These are phyloP conservation scores for Endoconidiophora laricicola DNA, from an alignment of 2,329 filamentous ascomycete species.

Conservation along the genomic window DNA sequence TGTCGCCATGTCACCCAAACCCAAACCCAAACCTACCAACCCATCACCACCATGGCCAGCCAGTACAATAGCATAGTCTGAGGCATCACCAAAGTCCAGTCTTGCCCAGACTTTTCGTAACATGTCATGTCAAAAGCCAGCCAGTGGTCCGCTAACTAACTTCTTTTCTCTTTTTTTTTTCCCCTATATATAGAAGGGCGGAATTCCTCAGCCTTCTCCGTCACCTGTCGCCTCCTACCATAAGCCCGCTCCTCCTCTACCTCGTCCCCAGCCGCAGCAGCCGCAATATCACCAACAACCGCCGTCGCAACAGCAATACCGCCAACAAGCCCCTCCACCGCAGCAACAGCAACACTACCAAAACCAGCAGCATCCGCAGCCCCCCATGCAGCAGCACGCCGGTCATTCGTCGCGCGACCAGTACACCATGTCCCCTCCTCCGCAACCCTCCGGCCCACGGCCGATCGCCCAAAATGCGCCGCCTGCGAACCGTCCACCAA, in stretches of 20 bases:
- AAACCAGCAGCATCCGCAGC: slow-evolving; percentile 9
- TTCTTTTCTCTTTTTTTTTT: background rate
- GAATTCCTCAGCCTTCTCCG: slow-evolving; percentile 12
- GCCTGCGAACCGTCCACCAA: slow-evolving; percentile 44
- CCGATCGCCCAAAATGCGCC: slow-evolving; percentile 32
- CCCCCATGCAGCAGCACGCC: slow-evolving; percentile 7
- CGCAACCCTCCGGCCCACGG: slow-evolving; percentile 26
- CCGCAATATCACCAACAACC: slow-evolving; percentile 3
- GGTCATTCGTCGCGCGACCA: slow-evolving; percentile 16
- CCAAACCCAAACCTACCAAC: no score
- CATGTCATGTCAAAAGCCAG: background rate
- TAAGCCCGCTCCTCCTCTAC: slow-evolving; percentile 22
- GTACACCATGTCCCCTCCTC: slow-evolving; percentile 35
- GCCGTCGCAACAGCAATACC: slow-evolving; percentile 12
- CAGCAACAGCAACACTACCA: slow-evolving; percentile 12
- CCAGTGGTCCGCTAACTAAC: slow-evolving; percentile 1
- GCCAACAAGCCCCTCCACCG: slow-evolving; percentile 19
- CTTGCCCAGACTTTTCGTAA: background rate
- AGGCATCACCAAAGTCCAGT: background rate
- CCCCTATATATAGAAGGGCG: slow-evolving; percentile 14
- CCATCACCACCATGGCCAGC: background rate
- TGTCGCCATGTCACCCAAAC: no score
- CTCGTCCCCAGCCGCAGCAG: slow-evolving; percentile 18
- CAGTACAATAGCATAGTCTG: background rate
- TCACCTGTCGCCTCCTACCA: slow-evolving; percentile 11